Evolutionary conservation across 2,329 filamentous ascomycete genomes (phyloP), one percentile per base, ranked within the genome.

Genomic region (Tolypocladium tundrense): DNA sequence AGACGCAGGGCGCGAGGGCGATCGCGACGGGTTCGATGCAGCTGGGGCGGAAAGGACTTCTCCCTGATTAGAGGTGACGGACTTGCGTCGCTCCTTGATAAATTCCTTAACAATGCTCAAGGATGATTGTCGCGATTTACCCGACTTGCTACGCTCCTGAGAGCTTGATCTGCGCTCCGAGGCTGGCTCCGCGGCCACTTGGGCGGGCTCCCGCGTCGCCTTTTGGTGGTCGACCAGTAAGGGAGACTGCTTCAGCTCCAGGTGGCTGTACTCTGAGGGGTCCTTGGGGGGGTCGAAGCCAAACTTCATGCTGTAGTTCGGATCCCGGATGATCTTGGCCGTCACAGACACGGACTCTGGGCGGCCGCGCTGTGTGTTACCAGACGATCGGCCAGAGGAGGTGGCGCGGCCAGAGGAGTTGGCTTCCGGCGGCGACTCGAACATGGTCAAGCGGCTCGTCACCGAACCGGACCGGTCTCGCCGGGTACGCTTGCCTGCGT

Each of bases 281-380:
- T 78, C 76, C 42, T 69, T 72, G 2, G 70, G 71, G 2, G 69
- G 64, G 21, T 81, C 79, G 2, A 75, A 66, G 24, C 69, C 68
- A 59, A 70, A 73, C 6, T 72, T 70, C 48, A 74, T 72, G 24
- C 69, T 69, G 40, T 81, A 75, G 24, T 68, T 70, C 13, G 80
- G 76, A 62, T 88, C 88, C 53, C 90, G 85, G 42, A 96, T 77
- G 61, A 96, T 96, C 55, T 87, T 85, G 54, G 92, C 90, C 21
- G 88, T 94, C 13, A 96, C 91, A 52, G 91, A 92, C n/a, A 96
- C 84, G 0, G 90, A 92, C 66, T 92, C 90, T 6, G 86, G 81
- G 1, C 77, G 76, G 7, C 79, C 77, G 19, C 75, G 73, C n/a
- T 75, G 69, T 8, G 70, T 62, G 56, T 67, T 72, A n/a, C 70